Base-by-base conservation (phyloP, 2,329 filamentous ascomycete genomes). In the Stenocarpella maydis region DNA sequence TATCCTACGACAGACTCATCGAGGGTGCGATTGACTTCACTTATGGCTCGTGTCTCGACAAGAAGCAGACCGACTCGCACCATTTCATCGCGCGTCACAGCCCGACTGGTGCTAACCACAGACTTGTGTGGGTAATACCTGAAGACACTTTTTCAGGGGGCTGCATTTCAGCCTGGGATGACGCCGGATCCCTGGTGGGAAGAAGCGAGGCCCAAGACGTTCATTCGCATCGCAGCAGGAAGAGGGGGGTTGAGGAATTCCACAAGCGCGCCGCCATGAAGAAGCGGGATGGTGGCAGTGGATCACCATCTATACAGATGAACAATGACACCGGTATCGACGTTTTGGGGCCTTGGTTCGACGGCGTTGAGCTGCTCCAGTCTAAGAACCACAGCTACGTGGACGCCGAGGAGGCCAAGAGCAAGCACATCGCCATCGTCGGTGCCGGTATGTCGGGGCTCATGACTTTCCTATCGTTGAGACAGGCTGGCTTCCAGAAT, bases 361-460 rank as follows among this genome's bases (percentile, higher is more conserved):
- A 91, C 74, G 89, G 88, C 17, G 89, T 91, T 21, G 84, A 82
- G 63, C 84, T 88, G 68, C 82, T 91, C 50, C 77, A 87, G 71
- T 80, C 83, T 31, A 88, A 87, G 74, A 80, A 88, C 71, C 82
- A 87, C 19, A 81, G 82, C 55, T 78, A 82, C 9, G 81, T 87
- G 0, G 86, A 88, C 71, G 86, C 86, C 6, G 77, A 81, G 4
- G 77, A 82, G 9, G 84, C 85, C 39, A 91, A 91, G 79, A 80
- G 77, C 71, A 89, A 89, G 76, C 78, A 80, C 54, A 83, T 92
- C 71, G 90, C 84, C 64, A 91, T 92, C 55, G 80, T 91, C 5
- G 90, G 90, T 19, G 90, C 85, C 15, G 90, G 90, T 8, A 91
- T 91, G 85, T 82, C 87, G 2, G 90, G 90, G 0, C 77, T 92